A percentile compares a stretch with the other conserved stretches of the same genome.
Conservation (phyloP, 306 rosid species). For the Quillaja saponaria region DNA sequence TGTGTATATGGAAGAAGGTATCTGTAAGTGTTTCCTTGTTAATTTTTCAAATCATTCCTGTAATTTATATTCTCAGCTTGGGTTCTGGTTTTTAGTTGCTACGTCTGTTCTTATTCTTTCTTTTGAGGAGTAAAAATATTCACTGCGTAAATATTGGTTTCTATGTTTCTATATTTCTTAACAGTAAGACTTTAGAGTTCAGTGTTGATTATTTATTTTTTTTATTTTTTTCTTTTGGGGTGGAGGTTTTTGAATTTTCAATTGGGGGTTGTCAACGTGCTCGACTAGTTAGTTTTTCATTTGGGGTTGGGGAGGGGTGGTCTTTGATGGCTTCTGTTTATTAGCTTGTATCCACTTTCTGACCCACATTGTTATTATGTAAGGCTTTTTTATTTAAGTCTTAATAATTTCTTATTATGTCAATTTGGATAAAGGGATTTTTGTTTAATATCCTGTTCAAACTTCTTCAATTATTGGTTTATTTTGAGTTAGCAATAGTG, state of each 20-base stretch:
- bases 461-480: neutral
- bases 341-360: slow-evolving; percentile 2
- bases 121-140: neutral
- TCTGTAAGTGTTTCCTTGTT: slow-evolving; percentile 19
- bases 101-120: neutral
- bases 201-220: neutral
- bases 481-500: too few relatives aligned
- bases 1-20: slow-evolving; percentile 22
- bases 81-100: slow-evolving; percentile 4
- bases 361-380: slow-evolving; percentile 26
- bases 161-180: neutral
- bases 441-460: slow-evolving; percentile 1
- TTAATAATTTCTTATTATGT: neutral
- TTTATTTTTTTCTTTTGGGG: neutral
- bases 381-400: too few relatives aligned
- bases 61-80: neutral
- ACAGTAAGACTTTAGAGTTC: neutral
- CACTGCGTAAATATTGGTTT: neutral
- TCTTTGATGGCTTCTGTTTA: neutral
- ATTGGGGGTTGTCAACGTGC: too few relatives aligned
- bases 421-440: neutral
- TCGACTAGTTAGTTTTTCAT: neutral
- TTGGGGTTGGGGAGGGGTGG: neutral
- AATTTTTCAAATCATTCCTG: neutral
- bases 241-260: neutral